These are phyloP conservation scores for Hanseniaspora nectarophila DNA, from an alignment of 805 yeast species.

Conservation along the genomic window DNA sequence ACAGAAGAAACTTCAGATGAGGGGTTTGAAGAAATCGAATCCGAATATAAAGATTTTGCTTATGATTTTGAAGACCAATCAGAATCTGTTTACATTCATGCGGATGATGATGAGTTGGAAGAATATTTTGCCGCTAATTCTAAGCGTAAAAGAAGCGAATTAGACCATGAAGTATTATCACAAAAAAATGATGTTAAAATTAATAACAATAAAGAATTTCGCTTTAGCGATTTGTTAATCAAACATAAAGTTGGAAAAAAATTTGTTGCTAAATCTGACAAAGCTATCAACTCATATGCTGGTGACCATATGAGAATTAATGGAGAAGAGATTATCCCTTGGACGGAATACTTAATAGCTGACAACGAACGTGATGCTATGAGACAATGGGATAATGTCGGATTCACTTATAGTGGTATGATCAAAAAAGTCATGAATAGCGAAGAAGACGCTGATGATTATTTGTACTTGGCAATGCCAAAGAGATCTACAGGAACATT, in stretches of 20 bases:
- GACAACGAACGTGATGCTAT: constrained; percentile 40
- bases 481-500: constrained; percentile 63
- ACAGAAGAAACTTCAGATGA: background rate
- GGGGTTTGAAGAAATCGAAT: background rate
- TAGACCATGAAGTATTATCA: constrained; percentile 18
- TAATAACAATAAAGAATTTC: background rate
- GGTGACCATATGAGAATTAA: constrained; percentile 16
- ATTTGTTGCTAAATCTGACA: background rate
- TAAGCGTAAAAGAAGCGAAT: constrained; percentile 21
- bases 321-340: constrained; percentile 22
- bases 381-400: constrained; percentile 49
- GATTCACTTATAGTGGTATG: constrained; percentile 48
- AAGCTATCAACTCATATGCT: constrained; percentile 11
- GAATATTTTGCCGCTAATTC: constrained; percentile 14
- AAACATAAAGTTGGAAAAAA: background rate
- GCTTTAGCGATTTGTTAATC: background rate
- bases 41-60: background rate
- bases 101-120: constrained; percentile 7
- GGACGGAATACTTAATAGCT: constrained; percentile 23
- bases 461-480: constrained; percentile 63
- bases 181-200: no score
- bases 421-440: constrained; percentile 38
- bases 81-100: background rate
- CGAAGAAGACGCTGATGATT: constrained; percentile 23
- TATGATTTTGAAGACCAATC: background rate